phyloP scores from a whole-genome alignment of 192 early-diverging fungal genomes.

The Gryganskiella cystojenkinii region DNA sequence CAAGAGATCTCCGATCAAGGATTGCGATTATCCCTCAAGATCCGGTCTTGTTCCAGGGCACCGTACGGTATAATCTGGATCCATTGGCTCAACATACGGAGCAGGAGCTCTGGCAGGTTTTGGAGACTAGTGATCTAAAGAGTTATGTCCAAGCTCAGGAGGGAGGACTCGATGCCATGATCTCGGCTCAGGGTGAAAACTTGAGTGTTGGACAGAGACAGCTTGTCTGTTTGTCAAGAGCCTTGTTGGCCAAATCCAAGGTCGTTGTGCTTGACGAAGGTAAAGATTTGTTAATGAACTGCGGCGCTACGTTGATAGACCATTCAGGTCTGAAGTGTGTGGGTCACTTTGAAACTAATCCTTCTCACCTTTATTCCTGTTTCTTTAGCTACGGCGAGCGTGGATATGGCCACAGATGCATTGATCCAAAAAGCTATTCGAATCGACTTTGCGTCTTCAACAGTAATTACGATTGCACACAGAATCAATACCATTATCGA shows the following conservation, averaged over 20 bases:
- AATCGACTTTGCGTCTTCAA: slow-evolving; percentile 67
- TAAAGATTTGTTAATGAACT: background rate
- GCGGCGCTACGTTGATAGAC: too few relatives aligned
- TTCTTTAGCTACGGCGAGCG: slow-evolving; percentile 77
- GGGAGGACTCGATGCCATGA: slow-evolving; percentile 68
- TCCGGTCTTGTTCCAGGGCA: slow-evolving; percentile 53
- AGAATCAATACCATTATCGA: slow-evolving; percentile 77
- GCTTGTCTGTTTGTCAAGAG: slow-evolving; percentile 76
- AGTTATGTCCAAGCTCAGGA: slow-evolving; percentile 20
- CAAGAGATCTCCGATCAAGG: slow-evolving; percentile 75
- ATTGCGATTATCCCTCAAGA: slow-evolving; percentile 89
- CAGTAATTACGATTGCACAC: slow-evolving; percentile 82
- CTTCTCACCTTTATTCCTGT: too few relatives aligned
- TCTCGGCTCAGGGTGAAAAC: slow-evolving; percentile 84
- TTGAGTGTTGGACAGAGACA: slow-evolving; percentile 80
- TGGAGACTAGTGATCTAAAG: slow-evolving; percentile 49
- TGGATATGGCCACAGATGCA: slow-evolving; percentile 85
- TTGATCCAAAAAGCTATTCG: slow-evolving; percentile 79
- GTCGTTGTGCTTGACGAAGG: slow-evolving; percentile 57
- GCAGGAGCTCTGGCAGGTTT: slow-evolving; percentile 69
- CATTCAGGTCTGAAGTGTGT: too few relatives aligned
- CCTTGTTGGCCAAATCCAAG: slow-evolving; percentile 69
- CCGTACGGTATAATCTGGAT: slow-evolving; percentile 63
- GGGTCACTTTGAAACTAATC: too few relatives aligned
- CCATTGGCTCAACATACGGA: slow-evolving; percentile 56